Conservation (phyloP, 2,329 filamentous ascomycete genomes). For the Penicillium sp. region DNA sequence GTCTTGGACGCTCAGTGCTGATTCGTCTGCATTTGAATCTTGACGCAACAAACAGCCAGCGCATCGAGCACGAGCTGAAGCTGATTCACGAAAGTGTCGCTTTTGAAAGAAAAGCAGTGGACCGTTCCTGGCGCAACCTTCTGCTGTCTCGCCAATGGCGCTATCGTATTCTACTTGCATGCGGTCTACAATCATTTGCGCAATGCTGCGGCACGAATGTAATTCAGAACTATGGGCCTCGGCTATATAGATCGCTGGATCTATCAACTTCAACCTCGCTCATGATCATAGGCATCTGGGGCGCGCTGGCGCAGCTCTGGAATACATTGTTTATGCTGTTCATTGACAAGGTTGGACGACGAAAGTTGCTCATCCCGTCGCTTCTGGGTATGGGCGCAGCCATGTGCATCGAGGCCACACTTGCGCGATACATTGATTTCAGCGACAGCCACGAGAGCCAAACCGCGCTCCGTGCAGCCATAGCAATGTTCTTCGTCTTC, state of each 20-base stretch:
- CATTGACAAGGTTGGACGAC: slow-evolving; percentile 45
- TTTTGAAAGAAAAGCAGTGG: slow-evolving; percentile 32
- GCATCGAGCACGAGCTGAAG: slow-evolving; percentile 39
- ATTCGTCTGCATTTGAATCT: slow-evolving; percentile 29
- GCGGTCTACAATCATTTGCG: slow-evolving; percentile 47
- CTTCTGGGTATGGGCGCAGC: slow-evolving; percentile 41
- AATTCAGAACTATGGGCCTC: slow-evolving; percentile 42
- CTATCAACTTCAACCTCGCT: slow-evolving; percentile 44
- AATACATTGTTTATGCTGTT: slow-evolving; percentile 45
- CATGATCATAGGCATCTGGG: slow-evolving; percentile 49
- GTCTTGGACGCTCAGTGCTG: slow-evolving; percentile 33
- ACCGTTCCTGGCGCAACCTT: slow-evolving; percentile 38
- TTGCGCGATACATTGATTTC: slow-evolving; percentile 36
- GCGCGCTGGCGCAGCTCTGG: slow-evolving; percentile 47
- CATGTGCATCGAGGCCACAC: slow-evolving; percentile 39
- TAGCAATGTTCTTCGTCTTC: slow-evolving; percentile 47
- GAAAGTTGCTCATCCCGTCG: slow-evolving; percentile 46
- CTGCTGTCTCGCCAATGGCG: slow-evolving; percentile 44
- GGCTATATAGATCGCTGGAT: slow-evolving; percentile 43
- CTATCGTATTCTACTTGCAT: slow-evolving; percentile 44
- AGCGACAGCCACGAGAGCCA: slow-evolving; percentile 24
- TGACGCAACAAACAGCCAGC: slow-evolving; percentile 26
- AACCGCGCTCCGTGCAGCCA: slow-evolving; percentile 40
- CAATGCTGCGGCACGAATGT: slow-evolving; percentile 47
- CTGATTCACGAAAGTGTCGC: slow-evolving; percentile 40